Conservation (phyloP, 257 asterid species). For the Orobanche coerulescens region DNA sequence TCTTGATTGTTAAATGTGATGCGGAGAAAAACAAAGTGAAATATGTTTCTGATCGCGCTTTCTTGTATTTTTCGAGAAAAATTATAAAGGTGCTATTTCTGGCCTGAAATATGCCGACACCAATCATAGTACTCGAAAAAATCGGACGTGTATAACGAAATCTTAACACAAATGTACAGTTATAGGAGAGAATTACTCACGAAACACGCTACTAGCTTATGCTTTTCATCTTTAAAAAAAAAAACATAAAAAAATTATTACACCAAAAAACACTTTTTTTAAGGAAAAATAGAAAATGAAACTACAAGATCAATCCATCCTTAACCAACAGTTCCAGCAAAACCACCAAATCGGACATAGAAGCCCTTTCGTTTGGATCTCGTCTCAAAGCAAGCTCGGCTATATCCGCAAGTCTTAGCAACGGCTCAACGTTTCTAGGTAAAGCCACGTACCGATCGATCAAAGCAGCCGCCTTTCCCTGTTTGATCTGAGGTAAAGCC, state of each 20-base stretch:
- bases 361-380: slow-evolving; percentile 48
- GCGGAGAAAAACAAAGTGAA: too few relatives aligned
- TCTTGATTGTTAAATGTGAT: too few relatives aligned
- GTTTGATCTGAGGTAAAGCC: slow-evolving; percentile 70
- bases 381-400: slow-evolving; percentile 72
- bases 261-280: neutral
- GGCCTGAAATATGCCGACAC: slow-evolving; percentile 79
- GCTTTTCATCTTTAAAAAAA: slow-evolving; percentile 21
- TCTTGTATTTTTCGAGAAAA: neutral
- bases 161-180: slow-evolving; percentile 55
- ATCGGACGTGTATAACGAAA: slow-evolving; percentile 80
- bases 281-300: too few relatives aligned
- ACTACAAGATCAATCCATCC: slow-evolving; percentile 68
- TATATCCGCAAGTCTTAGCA: slow-evolving; percentile 77
- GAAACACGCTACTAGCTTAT: slow-evolving; percentile 28
- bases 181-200: slow-evolving; percentile 40
- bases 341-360: slow-evolving; percentile 59
- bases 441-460: slow-evolving; percentile 63
- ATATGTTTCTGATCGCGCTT: slow-evolving; percentile 21
- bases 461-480: slow-evolving; percentile 75
- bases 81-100: slow-evolving; percentile 57
- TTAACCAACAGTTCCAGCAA: slow-evolving; percentile 56
- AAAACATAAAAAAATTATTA: slow-evolving; percentile 14
- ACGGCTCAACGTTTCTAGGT: slow-evolving; percentile 84
- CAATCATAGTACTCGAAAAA: slow-evolving; percentile 68